phyloP scores from a whole-genome alignment of 805 yeast species.

The Candida khao-thaluensis region DNA sequence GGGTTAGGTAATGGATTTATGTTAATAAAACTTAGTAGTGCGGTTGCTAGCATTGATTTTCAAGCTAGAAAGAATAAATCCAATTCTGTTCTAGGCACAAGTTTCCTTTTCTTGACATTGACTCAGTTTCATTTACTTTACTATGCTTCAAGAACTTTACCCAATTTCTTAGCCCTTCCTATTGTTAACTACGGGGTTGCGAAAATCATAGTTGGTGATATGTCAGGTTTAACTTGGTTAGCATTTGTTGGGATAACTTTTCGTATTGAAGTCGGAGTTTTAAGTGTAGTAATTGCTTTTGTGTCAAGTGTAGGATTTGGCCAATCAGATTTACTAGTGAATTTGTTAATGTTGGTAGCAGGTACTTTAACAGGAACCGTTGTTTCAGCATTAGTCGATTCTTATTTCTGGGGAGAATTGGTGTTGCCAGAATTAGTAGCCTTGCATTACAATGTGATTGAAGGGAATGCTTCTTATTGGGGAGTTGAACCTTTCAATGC shows the following conservation, averaged over 20 bases:
- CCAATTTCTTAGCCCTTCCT: slow-evolving; percentile 85
- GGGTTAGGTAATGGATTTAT: slow-evolving; percentile 61
- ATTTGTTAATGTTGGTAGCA: slow-evolving; percentile 35
- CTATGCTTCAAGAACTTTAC: slow-evolving; percentile 82
- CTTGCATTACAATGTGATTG: slow-evolving; percentile 70
- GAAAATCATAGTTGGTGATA: slow-evolving; percentile 49
- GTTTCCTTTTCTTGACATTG: slow-evolving; percentile 59
- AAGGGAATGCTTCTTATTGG: slow-evolving; percentile 77
- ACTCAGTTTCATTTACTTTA: slow-evolving; percentile 78
- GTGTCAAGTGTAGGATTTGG: slow-evolving; percentile 45
- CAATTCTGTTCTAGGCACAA: slow-evolving; percentile 39
- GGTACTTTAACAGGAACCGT: slow-evolving; percentile 44
- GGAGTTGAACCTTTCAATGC: slow-evolving; percentile 75
- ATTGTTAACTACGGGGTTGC: slow-evolving; percentile 57
- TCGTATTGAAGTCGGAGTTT: slow-evolving; percentile 65
- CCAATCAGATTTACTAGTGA: slow-evolving; percentile 43
- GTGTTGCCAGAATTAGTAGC: slow-evolving; percentile 76
- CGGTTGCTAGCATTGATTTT: slow-evolving; percentile 23
- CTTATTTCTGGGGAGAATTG: slow-evolving; percentile 66
- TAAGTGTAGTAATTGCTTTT: slow-evolving; percentile 49
- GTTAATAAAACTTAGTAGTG: slow-evolving; percentile 50
- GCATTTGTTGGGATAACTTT: slow-evolving; percentile 67
- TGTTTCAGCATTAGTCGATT: slow-evolving; percentile 55
- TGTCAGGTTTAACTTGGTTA: slow-evolving; percentile 49
- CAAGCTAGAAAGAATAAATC: slow-evolving; percentile 18